These are phyloP conservation scores for Debaryomyces sp. DNA, from an alignment of 1,139 yeast genomes.

Conservation along the genomic window DNA sequence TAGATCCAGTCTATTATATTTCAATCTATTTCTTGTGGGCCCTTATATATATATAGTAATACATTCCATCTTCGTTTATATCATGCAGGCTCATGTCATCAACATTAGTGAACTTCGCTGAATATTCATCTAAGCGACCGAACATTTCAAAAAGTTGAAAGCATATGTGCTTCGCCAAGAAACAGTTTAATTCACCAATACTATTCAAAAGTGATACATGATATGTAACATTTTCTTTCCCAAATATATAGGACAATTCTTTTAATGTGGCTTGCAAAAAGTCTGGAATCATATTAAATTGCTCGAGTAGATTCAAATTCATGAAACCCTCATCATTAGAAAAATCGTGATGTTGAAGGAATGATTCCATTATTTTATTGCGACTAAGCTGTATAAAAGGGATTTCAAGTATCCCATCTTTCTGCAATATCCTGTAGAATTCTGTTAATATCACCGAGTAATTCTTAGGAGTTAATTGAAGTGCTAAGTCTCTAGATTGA, in stretches of 20 bases:
- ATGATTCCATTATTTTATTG: conserved; percentile 14
- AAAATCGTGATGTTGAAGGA: neutral
- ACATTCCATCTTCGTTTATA: conserved; percentile 23
- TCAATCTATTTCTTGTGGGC: conserved; percentile 30
- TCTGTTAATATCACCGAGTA: conserved; percentile 31
- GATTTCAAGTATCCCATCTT: conserved; percentile 39
- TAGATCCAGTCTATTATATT: conserved; percentile 5
- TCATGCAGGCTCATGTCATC: conserved; percentile 18
- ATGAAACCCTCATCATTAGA: conserved; percentile 14
- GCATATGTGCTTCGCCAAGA: conserved; percentile 32
- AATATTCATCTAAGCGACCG: conserved; percentile 36
- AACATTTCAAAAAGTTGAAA: conserved; percentile 36
- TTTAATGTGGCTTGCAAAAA: conserved; percentile 25
- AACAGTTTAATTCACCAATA: conserved; percentile 35
- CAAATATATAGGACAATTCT: conserved; percentile 33
- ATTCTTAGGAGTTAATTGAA: conserved; percentile 33
- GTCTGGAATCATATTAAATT: conserved; percentile 30
- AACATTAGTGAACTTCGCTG: conserved; percentile 18
- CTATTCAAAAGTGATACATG: conserved; percentile 34
- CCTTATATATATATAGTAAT: conserved; percentile 34
- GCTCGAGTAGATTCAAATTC: conserved; percentile 20
- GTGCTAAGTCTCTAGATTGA: conserved; percentile 38
- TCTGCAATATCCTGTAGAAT: conserved; percentile 39
- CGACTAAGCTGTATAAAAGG: conserved; percentile 32
- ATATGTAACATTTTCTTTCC: conserved; percentile 36